These are phyloP conservation scores for Aureobasidium zeae DNA, from an alignment of 2,329 filamentous ascomycete genomes.

Conservation along the genomic window DNA sequence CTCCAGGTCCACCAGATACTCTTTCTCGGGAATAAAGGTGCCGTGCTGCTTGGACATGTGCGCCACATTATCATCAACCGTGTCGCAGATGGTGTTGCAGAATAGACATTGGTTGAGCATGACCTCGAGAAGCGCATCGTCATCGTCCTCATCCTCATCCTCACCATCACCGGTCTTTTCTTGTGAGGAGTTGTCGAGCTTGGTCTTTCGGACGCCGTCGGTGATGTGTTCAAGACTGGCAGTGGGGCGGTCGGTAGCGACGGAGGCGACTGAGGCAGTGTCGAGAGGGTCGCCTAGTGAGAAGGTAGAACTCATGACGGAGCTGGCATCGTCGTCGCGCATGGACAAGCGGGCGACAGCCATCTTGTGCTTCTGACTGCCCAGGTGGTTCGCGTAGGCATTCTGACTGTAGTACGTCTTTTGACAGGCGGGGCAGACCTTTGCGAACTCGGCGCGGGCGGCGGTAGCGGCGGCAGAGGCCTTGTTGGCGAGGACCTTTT, in stretches of 20 bases:
- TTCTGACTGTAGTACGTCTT: conserved; percentile 97
- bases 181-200: no score
- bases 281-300: conserved; percentile 73
- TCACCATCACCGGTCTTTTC: no score
- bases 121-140: conserved; percentile 31
- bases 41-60: conserved; percentile 93
- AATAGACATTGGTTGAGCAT: conserved; percentile 62
- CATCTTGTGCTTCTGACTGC: conserved; percentile 79
- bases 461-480: conserved; percentile 75
- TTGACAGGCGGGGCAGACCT: conserved; percentile 68
- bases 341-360: conserved; percentile 47
- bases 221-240: conserved; percentile 70
- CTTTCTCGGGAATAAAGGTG: conserved; percentile 88
- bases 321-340: conserved; percentile 52
- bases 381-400: conserved; percentile 85
- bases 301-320: conserved; percentile 83
- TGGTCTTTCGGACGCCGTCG: conserved; percentile 63
- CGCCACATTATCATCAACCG: conserved; percentile 61
- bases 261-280: conserved; percentile 20
- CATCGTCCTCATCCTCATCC: conserved; percentile 36
- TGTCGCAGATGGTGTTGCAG: conserved; percentile 78
- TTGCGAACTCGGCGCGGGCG: conserved; percentile 81
- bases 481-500: conserved; percentile 88
- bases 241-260: conserved; percentile 44
- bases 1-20: conserved; percentile 72